phyloP scores from a whole-genome alignment of 371 early-diverging fungal species.

The Choanephora cucurbitarum region DNA sequence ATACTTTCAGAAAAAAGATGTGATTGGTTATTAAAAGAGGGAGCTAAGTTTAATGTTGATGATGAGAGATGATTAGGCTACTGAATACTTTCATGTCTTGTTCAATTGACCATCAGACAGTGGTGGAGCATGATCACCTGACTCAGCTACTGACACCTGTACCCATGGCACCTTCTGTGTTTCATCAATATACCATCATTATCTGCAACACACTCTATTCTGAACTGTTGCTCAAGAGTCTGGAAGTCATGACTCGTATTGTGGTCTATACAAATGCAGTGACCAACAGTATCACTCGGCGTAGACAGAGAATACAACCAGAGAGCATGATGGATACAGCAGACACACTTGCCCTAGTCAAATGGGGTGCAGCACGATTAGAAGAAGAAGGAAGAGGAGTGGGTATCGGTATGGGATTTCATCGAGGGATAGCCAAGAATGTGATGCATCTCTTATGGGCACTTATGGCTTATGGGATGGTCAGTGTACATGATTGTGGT shows the following conservation, averaged over 20 bases:
- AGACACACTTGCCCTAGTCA: slow-evolving; percentile 31
- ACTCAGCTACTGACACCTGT: slow-evolving; percentile 35
- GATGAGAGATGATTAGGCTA: no score
- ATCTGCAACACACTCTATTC: slow-evolving; percentile 43
- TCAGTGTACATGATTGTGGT: slow-evolving; percentile 40
- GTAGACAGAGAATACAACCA: slow-evolving; percentile 11
- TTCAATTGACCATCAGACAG: slow-evolving; percentile 37
- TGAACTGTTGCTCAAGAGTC: slow-evolving; percentile 34
- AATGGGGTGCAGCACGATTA: slow-evolving; percentile 45
- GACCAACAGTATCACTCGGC: slow-evolving; percentile 28
- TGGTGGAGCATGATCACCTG: slow-evolving; percentile 40
- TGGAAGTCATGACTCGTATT: slow-evolving; percentile 36
- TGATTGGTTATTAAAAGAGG: no score
- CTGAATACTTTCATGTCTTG: slow-evolving; percentile 39
- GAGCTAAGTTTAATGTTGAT: no score
- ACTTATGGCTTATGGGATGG: slow-evolving; percentile 36
- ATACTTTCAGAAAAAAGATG: no score
- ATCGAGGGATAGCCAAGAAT: slow-evolving; percentile 45
- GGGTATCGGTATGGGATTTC: slow-evolving; percentile 48
- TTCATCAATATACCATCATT: slow-evolving; percentile 43
- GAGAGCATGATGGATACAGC: slow-evolving; percentile 25
- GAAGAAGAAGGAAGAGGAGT: slow-evolving; percentile 49
- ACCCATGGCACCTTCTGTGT: slow-evolving; percentile 36
- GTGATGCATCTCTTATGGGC: slow-evolving; percentile 50
- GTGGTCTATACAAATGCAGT: slow-evolving; percentile 44